phyloP scores from a whole-genome alignment of 306 rosid species.

The Pyrus pyrifolia region DNA sequence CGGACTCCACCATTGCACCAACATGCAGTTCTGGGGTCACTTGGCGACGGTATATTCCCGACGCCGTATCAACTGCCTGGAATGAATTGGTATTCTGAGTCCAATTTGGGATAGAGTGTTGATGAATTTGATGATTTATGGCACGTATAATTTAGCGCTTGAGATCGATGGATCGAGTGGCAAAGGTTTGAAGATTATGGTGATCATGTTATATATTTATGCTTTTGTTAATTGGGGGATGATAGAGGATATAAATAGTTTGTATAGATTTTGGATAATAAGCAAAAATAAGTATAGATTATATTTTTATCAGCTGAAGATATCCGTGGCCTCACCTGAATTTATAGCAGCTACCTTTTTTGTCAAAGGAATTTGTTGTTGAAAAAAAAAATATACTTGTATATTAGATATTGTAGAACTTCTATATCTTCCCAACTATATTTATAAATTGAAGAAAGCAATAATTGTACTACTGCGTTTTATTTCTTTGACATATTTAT shows the following conservation, averaged over 20 bases:
- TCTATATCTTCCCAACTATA: neutral
- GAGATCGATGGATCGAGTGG: neutral
- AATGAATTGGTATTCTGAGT: slow-evolving; percentile 68
- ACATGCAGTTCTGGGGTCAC: slow-evolving; percentile 52
- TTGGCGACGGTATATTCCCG: slow-evolving; percentile 33
- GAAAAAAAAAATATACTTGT: slow-evolving; percentile 19
- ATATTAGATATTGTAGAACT: neutral
- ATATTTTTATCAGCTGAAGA: too few species aligned
- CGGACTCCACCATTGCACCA: slow-evolving; percentile 57
- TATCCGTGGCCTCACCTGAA: too few species aligned
- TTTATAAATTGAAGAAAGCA: neutral
- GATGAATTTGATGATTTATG: neutral
- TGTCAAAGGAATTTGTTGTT: too few species aligned
- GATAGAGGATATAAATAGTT: neutral
- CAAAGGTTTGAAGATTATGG: neutral
- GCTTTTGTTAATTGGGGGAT: neutral
- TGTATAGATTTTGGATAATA: slow-evolving; percentile 29
- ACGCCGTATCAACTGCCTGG: slow-evolving; percentile 45
- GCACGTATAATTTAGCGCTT: neutral
- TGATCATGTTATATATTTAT: neutral
- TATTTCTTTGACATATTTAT: neutral
- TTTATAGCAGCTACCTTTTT: too few species aligned
- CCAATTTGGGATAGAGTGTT: slow-evolving; percentile 3
- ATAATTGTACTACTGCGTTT: neutral
- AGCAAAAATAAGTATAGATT: too few species aligned